These are phyloP conservation scores for Dactylorhiza incarnata DNA, from an alignment of 106 monocot genomes.

Conservation along the genomic window DNA sequence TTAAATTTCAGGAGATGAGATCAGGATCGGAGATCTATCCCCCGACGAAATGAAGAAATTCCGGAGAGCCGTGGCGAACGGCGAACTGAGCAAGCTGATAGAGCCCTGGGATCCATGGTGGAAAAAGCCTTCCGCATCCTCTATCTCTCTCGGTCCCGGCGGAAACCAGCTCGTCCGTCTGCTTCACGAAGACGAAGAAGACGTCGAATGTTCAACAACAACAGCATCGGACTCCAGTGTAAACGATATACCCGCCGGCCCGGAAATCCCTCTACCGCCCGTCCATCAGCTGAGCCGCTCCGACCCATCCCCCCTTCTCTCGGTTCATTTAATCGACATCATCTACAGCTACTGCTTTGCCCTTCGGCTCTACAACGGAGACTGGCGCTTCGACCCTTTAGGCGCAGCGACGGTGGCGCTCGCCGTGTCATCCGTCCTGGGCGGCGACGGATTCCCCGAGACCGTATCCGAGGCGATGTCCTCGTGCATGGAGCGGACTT, in stretches of 20 bases:
- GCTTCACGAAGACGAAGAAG: slow-evolving; percentile 13
- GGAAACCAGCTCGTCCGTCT: slow-evolving; percentile 66
- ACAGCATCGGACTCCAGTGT: slow-evolving; percentile 13
- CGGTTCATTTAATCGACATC: slow-evolving; percentile 73
- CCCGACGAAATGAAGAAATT: slow-evolving; percentile 66
- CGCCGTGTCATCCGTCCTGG: slow-evolving; percentile 53
- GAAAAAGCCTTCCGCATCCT: slow-evolving; percentile 53
- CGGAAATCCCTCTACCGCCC: slow-evolving; percentile 58
- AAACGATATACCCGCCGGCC: slow-evolving; percentile 55
- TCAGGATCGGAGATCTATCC: slow-evolving; percentile 68
- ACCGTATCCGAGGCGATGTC: slow-evolving; percentile 52
- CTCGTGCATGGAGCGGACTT: slow-evolving; percentile 66
- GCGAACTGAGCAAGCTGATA: slow-evolving; percentile 87
- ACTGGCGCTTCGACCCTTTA: slow-evolving; percentile 75
- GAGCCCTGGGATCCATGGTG: slow-evolving; percentile 97
- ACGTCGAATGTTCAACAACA: not conserved
- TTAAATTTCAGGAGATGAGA: slow-evolving; percentile 42
- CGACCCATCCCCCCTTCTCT: slow-evolving; percentile 59
- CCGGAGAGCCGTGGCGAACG: slow-evolving; percentile 55
- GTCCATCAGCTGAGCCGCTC: slow-evolving; percentile 36
- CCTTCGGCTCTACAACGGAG: slow-evolving; percentile 84
- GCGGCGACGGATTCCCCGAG: slow-evolving; percentile 44
- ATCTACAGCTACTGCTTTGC: slow-evolving; percentile 88
- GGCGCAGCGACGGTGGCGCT: slow-evolving; percentile 57
- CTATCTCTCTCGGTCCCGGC: slow-evolving; percentile 43